Evolutionary conservation across 495 filamentous ascomycete species (phyloP).

Genomic region (Penicillium ochrochloron): DNA sequence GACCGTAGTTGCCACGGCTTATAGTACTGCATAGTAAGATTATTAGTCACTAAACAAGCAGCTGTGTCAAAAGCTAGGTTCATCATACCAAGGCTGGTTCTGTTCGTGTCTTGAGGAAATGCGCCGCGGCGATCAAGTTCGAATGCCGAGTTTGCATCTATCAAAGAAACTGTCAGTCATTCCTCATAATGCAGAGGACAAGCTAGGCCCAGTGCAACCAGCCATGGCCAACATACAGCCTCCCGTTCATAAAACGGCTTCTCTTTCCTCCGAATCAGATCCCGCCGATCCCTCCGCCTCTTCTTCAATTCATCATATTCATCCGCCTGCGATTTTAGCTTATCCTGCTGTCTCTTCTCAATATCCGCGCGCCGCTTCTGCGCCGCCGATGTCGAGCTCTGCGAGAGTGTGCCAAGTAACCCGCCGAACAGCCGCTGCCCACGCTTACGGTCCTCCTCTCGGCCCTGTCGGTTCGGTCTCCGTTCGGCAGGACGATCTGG

Average conservation of each 20-base stretch:
- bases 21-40: conserved; percentile 68
- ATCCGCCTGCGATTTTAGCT: conserved; percentile 73
- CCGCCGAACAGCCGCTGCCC: conserved; percentile 90
- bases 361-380: conserved; percentile 85
- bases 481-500: conserved; percentile 42
- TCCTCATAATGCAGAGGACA: neutral
- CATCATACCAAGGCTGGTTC: conserved; percentile 77
- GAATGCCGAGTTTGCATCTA: conserved; percentile 83
- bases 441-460: conserved; percentile 80
- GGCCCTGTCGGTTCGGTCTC: conserved; percentile 51
- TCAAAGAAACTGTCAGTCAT: neutral
- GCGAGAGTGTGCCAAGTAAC: conserved; percentile 83
- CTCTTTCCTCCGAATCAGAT: conserved; percentile 63
- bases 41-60: conserved; percentile 13
- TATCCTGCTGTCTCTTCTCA: conserved; percentile 86
- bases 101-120: conserved; percentile 72
- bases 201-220: neutral
- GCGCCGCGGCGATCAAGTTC: conserved; percentile 72
- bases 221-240: conserved; percentile 61
- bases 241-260: conserved; percentile 79
- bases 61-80: neutral
- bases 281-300: conserved; percentile 64
- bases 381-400: conserved; percentile 67
- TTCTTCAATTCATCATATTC: conserved; percentile 71
- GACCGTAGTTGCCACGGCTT: conserved; percentile 79